Evolutionary conservation across 2,329 filamentous ascomycete genomes (phyloP).

Genomic region (Dothistroma pini): DNA sequence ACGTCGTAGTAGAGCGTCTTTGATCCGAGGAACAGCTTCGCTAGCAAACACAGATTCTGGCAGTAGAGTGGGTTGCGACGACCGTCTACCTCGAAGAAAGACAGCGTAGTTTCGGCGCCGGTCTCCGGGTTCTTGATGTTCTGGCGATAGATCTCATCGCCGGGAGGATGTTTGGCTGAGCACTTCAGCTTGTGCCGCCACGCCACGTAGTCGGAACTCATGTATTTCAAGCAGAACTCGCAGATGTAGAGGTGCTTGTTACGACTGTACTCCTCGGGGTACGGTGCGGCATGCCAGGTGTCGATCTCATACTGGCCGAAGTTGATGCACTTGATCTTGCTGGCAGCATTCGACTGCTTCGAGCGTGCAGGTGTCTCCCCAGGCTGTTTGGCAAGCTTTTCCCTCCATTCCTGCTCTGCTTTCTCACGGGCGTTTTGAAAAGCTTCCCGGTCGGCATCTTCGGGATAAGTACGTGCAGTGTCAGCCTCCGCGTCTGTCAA

Average conservation of each 20-base stretch:
- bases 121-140: constrained; percentile 59
- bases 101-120: constrained; percentile 43
- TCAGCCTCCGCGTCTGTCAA: constrained; percentile 85
- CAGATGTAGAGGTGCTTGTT: constrained; percentile 98
- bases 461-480: constrained; percentile 81
- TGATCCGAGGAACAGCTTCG: constrained; percentile 95
- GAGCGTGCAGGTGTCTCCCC: constrained; percentile 51
- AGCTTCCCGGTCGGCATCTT: constrained; percentile 71
- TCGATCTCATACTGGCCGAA: constrained; percentile 98
- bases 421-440: constrained; percentile 89
- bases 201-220: constrained; percentile 98
- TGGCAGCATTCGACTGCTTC: constrained; percentile 80
- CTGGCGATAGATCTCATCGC: constrained; percentile 95
- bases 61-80: constrained; percentile 98
- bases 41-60: constrained; percentile 91
- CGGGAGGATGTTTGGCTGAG: constrained; percentile 91
- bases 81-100: constrained; percentile 96
- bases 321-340: constrained; percentile 98
- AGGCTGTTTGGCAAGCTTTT: constrained; percentile 60
- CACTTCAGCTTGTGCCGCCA: constrained; percentile 97
- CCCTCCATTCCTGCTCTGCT: constrained; percentile 88
- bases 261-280: constrained; percentile 96
- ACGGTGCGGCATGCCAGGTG: constrained; percentile 97
- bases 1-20: constrained; percentile 99
- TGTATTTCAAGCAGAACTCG: constrained; percentile 98